Conservation (phyloP, 2,329 filamentous ascomycete genomes). For the Furcasterigmium sp. region DNA sequence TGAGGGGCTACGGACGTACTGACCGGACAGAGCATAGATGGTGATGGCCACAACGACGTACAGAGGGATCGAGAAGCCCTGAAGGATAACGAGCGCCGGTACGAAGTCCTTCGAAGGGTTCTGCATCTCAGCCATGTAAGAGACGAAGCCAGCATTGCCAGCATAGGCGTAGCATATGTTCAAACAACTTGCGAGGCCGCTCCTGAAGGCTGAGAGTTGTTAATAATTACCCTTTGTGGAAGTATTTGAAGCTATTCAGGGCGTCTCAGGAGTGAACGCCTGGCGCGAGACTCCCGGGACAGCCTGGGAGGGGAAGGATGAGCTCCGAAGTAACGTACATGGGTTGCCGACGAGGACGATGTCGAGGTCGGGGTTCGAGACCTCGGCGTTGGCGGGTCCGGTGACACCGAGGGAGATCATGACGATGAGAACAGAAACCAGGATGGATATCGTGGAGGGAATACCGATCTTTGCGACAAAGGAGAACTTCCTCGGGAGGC, state of each 20-base stretch:
- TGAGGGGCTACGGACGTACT: conserved; percentile 24
- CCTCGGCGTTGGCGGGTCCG: conserved; percentile 7
- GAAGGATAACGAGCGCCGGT: conserved; percentile 22
- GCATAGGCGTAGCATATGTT: conserved; percentile 30
- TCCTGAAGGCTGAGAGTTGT: conserved; percentile 13
- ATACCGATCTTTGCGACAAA: conserved; percentile 23
- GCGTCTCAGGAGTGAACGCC: too few species aligned
- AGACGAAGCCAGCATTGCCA: conserved; percentile 30
- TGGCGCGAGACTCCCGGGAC: too few species aligned
- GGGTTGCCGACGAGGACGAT: conserved; percentile 1
- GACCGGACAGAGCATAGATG: conserved; percentile 24
- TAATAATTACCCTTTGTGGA: conserved; percentile 20
- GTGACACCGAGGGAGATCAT: conserved; percentile 28
- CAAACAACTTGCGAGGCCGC: conserved; percentile 25
- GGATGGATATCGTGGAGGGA: conserved; percentile 25
- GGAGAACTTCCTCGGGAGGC: conserved; percentile 61
- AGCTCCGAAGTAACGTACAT: too few species aligned
- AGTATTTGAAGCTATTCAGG: too few species aligned
- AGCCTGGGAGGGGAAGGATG: too few species aligned
- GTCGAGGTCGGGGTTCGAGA: not conserved
- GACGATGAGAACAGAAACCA: conserved; percentile 28
- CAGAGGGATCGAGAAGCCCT: conserved; percentile 24
- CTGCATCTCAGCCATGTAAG: conserved; percentile 26
- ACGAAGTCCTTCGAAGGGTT: conserved; percentile 24
- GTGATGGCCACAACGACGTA: conserved; percentile 25